Base-by-base conservation (phyloP, 1,139 yeast species). In the Pichia sp. region DNA sequence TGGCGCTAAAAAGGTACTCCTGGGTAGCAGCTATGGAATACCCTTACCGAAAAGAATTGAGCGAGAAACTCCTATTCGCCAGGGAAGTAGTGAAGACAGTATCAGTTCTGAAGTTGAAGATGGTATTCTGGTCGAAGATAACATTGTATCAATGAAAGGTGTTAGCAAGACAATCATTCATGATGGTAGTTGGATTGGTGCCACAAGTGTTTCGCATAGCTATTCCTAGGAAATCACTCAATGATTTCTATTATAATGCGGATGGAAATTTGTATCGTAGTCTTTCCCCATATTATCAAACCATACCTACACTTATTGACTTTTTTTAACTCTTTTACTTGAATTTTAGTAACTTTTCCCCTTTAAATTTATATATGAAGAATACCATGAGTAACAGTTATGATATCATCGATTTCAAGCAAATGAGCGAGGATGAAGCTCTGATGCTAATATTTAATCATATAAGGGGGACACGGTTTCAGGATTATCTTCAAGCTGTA, bases 151-250 rank as follows among this genome's bases (percentile, higher is more conserved):
- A 42, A 84, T 84, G 20, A 79, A 81, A 53, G 96, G 96, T 41
- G 85, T 85, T 15, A 81, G 78, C 53, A 88, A 88, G 66, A 85
- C 94, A 6, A 84, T 88, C 48, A 86, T 88, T 56, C 45, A 44
- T 30, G 47, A 44, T 31, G 41, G 44, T 26, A 40, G 23, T 10
- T 37, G 42, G 40, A 31, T 9, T 12, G 22, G 22, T 17, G 18
- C 7, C 18, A n/a, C n/a, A n/a, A n/a, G n/a, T n/a, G n/a, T n/a
- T n/a, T n/a, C n/a, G n/a, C n/a, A n/a, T n/a, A n/a, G n/a, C n/a
- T n/a, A n/a, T n/a, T n/a, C n/a, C n/a, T n/a, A n/a, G n/a, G n/a
- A n/a, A n/a, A n/a, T n/a, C n/a, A n/a, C n/a, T n/a, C n/a, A n/a
- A n/a, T n/a, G n/a, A n/a, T n/a, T n/a, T n/a, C n/a, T n/a, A n/a